These are phyloP conservation scores for Carex littledalei DNA, from an alignment of 176 grass and related monocot species.

Conservation along the genomic window DNA sequence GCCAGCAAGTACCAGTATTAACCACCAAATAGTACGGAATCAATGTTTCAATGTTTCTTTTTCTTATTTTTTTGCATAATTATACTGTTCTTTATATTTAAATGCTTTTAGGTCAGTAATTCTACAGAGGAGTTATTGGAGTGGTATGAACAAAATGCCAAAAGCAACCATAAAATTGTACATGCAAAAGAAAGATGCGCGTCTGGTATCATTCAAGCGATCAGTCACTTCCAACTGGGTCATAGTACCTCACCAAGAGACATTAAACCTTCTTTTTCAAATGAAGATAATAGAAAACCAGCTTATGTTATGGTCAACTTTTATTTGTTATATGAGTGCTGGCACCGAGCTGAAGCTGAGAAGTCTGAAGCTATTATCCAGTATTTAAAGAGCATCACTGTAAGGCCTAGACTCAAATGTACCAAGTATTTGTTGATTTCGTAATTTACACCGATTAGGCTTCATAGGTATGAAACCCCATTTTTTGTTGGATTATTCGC, in stretches of 20 bases:
- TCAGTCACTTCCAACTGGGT: slow-evolving; percentile 63
- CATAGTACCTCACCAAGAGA: slow-evolving; percentile 61
- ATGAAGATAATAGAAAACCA: slow-evolving; percentile 45
- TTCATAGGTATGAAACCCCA: background rate
- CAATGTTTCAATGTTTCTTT: background rate
- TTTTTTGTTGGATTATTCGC: background rate
- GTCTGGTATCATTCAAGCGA: slow-evolving; percentile 72
- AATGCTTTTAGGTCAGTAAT: slow-evolving; percentile 72
- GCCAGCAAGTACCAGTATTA: background rate
- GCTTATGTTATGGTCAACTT: slow-evolving; percentile 53
- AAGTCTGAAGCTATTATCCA: slow-evolving; percentile 47
- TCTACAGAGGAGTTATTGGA: slow-evolving; percentile 77
- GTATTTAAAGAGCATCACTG: slow-evolving; percentile 53
- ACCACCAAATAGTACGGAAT: background rate
- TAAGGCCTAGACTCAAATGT: slow-evolving; percentile 38
- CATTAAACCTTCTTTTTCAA: slow-evolving; percentile 41
- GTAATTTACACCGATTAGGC: background rate
- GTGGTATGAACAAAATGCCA: slow-evolving; percentile 75
- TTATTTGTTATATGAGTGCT: slow-evolving; percentile 78
- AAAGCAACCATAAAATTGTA: slow-evolving; percentile 45
- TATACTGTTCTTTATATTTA: slow-evolving; percentile 29
- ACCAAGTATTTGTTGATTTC: background rate
- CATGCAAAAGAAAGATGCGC: slow-evolving; percentile 76
- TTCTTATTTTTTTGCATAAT: background rate
- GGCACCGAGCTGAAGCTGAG: slow-evolving; percentile 49